Percentiles rank a stretch among this genome's conserved stretches.
phyloP scores from a whole-genome alignment of 306 rosid species.

The Glycine tomentella region DNA sequence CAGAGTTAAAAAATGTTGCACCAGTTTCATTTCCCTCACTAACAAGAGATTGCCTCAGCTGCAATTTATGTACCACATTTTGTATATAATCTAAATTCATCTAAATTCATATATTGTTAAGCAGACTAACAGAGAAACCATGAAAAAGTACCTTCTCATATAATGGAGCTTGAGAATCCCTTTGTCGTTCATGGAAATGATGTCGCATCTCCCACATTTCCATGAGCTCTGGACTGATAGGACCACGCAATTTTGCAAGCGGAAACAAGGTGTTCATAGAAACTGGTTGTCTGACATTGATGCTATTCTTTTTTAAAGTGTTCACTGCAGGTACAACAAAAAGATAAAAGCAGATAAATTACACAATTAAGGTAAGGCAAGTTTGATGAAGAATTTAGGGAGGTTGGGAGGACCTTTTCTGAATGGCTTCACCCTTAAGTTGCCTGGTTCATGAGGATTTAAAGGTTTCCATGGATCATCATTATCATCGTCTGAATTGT shows the following conservation, averaged over 20 bases:
- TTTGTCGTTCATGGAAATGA: constrained; percentile 54
- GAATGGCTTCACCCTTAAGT: constrained; percentile 81
- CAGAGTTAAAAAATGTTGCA: constrained; percentile 52
- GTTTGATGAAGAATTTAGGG: background rate
- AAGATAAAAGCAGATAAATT: constrained; percentile 15
- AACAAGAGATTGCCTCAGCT: constrained; percentile 80
- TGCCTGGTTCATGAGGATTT: constrained; percentile 94
- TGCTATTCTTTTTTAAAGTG: constrained; percentile 52
- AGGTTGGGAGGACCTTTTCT: constrained; percentile 70
- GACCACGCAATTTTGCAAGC: constrained; percentile 77
- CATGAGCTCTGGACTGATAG: constrained; percentile 78
- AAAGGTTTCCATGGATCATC: constrained; percentile 93
- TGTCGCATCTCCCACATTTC: constrained; percentile 66
- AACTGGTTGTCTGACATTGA: constrained; percentile 44
- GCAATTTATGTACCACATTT: constrained; percentile 49
- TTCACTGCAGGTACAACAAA: constrained; percentile 60
- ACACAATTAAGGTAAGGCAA: constrained; percentile 21
- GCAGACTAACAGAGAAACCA: background rate
- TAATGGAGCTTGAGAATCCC: constrained; percentile 57
- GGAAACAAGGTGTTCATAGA: constrained; percentile 73
- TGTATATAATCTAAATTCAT: constrained; percentile 18
- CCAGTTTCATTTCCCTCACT: constrained; percentile 59
- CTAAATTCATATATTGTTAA: constrained; percentile 14
- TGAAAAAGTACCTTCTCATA: constrained; percentile 70
- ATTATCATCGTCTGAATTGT: constrained; percentile 65